These are phyloP conservation scores for Pyrrhoderma lamaoense DNA, from an alignment of 1,284 basidiomycete genomes.

Conservation along the genomic window DNA sequence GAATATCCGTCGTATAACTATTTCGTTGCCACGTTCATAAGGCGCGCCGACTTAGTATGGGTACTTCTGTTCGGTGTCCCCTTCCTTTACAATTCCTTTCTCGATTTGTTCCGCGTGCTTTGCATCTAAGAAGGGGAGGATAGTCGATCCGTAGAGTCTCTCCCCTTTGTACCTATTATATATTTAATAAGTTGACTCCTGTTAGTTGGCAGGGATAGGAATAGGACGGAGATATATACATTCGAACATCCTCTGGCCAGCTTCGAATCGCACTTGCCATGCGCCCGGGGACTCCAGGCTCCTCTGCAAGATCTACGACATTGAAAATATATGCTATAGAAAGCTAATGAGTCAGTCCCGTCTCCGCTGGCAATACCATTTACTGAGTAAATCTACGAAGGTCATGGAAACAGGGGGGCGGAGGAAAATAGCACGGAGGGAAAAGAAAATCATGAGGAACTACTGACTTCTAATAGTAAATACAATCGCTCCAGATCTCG, in stretches of 20 bases:
- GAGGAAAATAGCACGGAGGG: too few species aligned
- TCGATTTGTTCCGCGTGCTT: slow-evolving; percentile 34
- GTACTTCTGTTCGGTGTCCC: slow-evolving; percentile 13
- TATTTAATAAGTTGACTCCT: slow-evolving; percentile 5
- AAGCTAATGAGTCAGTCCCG: too few species aligned
- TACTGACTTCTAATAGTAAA: slow-evolving; percentile 58
- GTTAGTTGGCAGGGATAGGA: not conserved
- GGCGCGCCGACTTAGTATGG: too few species aligned
- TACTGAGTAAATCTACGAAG: too few species aligned
- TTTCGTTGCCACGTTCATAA: too few species aligned
- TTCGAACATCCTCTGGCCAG: slow-evolving; percentile 61
- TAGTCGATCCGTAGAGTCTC: slow-evolving; percentile 36
- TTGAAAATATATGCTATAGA: slow-evolving; percentile 31
- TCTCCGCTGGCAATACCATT: too few species aligned
- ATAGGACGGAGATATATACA: slow-evolving; percentile 23
- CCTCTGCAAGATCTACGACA: slow-evolving; percentile 48
- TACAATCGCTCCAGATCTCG: slow-evolving; percentile 60
- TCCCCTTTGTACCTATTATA: slow-evolving; percentile 49
- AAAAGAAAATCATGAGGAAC: not conserved
- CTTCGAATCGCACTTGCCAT: slow-evolving; percentile 60
- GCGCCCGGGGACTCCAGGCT: slow-evolving; percentile 59
- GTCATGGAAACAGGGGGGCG: too few species aligned
- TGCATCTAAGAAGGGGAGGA: slow-evolving; percentile 44
- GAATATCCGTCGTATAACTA: too few species aligned
- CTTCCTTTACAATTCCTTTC: slow-evolving; percentile 22